Evolutionary conservation across 2,329 filamentous ascomycete genomes (phyloP).

Genomic region (Colletotrichum camelliae): DNA sequence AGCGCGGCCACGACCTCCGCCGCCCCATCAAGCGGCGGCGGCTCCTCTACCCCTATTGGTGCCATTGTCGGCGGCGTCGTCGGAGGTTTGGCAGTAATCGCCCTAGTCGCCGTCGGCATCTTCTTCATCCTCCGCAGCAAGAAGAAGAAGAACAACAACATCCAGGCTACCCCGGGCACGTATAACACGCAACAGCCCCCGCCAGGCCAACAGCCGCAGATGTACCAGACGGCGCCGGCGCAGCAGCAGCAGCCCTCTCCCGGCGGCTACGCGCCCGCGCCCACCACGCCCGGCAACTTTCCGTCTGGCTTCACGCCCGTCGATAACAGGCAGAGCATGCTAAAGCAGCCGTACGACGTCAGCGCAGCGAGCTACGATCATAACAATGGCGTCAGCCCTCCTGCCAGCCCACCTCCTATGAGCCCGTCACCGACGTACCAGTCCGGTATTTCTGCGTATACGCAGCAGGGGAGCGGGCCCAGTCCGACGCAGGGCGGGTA

Average conservation of each 20-base stretch:
- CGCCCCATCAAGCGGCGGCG: conserved; percentile 34
- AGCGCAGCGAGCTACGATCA: conserved; percentile 17
- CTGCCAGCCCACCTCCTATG: conserved; percentile 25
- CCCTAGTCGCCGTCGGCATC: conserved; percentile 29
- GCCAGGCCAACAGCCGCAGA: conserved; percentile 1
- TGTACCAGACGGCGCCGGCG: conserved; percentile 22
- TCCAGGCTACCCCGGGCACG: not conserved
- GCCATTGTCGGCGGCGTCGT: conserved; percentile 44
- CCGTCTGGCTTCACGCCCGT: conserved; percentile 17
- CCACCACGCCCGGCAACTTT: not conserved
- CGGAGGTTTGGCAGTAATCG: conserved; percentile 37
- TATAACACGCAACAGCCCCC: conserved; percentile 8
- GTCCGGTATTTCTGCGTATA: conserved; percentile 8
- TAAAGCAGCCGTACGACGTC: conserved; percentile 22
- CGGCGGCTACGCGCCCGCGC: conserved; percentile 15
- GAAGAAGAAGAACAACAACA: conserved; percentile 24
- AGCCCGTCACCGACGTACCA: conserved; percentile 17
- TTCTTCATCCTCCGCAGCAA: conserved; percentile 33
- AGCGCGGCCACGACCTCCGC: conserved; percentile 15
- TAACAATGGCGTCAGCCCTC: conserved; percentile 20
- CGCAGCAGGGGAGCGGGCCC: not conserved
- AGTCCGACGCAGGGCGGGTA: conserved; percentile 1
- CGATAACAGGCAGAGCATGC: conserved; percentile 26
- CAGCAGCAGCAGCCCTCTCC: conserved; percentile 25
- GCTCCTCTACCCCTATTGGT: conserved; percentile 31